Conservation (phyloP, 2,329 filamentous ascomycete species). For the Tympanopsis confertula region DNA sequence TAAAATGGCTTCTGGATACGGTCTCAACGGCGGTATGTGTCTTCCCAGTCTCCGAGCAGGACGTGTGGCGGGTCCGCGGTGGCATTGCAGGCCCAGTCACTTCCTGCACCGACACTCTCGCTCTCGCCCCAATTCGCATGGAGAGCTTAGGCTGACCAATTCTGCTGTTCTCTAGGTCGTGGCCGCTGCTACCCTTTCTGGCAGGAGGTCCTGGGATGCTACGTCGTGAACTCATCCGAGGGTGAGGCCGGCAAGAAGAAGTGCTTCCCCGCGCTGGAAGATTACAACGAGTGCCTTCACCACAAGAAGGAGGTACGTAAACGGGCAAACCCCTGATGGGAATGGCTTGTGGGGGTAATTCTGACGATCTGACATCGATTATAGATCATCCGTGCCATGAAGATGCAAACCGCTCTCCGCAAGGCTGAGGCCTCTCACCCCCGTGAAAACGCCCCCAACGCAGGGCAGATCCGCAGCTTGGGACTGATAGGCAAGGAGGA, state of each 20-base stretch:
- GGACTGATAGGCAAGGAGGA: not conserved
- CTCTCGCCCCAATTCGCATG: too few species aligned
- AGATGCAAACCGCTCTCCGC: slow-evolving; percentile 1
- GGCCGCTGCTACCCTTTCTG: not conserved
- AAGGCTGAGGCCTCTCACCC: slow-evolving; percentile 1
- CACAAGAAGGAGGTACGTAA: slow-evolving; percentile 1
- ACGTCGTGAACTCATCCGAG: not conserved
- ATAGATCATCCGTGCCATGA: not conserved
- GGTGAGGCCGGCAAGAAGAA: slow-evolving; percentile 1
- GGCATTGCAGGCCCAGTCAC: not conserved
- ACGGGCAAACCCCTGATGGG: too few species aligned
- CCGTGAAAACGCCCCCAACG: slow-evolving; percentile 1
- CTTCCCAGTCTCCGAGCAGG: not conserved
- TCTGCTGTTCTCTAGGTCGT: not conserved
- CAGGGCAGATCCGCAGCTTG: slow-evolving; percentile 1
- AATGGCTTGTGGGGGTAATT: too few species aligned
- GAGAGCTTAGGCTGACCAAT: too few species aligned
- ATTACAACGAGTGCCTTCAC: slow-evolving; percentile 1
- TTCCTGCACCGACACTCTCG: not conserved
- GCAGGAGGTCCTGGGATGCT: slow-evolving; percentile 1
- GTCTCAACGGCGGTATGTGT: slow-evolving; percentile 9
- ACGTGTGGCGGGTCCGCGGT: not conserved
- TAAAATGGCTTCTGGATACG: slow-evolving; percentile 38
- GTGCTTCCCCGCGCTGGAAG: slow-evolving; percentile 1
- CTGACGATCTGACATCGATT: not conserved